These are phyloP conservation scores for Colletotrichum falcatum DNA, from an alignment of 2,329 filamentous ascomycete species.

Conservation along the genomic window DNA sequence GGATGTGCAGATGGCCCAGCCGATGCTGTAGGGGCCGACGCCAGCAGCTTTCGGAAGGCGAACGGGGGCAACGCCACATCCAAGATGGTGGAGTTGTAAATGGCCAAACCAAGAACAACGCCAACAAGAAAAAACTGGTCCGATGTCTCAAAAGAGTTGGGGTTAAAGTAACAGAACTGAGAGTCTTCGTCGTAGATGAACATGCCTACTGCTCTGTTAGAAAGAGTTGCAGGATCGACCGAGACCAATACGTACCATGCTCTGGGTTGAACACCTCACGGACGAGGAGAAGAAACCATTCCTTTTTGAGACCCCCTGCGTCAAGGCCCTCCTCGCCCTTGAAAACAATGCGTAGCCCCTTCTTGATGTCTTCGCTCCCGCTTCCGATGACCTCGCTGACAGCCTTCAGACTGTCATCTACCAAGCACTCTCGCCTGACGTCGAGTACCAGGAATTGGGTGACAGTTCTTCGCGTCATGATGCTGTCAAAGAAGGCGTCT, in stretches of 20 bases:
- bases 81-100: conserved; percentile 94
- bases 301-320: conserved; percentile 88
- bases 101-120: conserved; percentile 87
- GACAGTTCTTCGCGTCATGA: conserved; percentile 78
- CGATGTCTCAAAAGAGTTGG: conserved; percentile 87
- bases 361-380: conserved; percentile 88
- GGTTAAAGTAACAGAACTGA: conserved; percentile 92
- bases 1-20: conserved; percentile 67
- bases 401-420: conserved; percentile 86
- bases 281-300: conserved; percentile 92
- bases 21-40: conserved; percentile 75
- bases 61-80: conserved; percentile 91
- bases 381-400: conserved; percentile 88
- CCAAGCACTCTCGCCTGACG: conserved; percentile 85
- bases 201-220: conserved; percentile 69
- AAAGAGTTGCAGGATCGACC: background rate
- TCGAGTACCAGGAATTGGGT: conserved; percentile 83
- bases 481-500: conserved; percentile 91
- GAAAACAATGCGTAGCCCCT: conserved; percentile 87
- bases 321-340: conserved; percentile 91
- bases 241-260: conserved; percentile 71
- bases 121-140: conserved; percentile 94
- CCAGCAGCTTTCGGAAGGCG: conserved; percentile 87
- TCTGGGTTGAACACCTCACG: conserved; percentile 92
- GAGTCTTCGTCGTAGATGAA: conserved; percentile 95